Base-by-base conservation (phyloP, 2,329 filamentous ascomycete genomes). In the Bertia moriformis region DNA sequence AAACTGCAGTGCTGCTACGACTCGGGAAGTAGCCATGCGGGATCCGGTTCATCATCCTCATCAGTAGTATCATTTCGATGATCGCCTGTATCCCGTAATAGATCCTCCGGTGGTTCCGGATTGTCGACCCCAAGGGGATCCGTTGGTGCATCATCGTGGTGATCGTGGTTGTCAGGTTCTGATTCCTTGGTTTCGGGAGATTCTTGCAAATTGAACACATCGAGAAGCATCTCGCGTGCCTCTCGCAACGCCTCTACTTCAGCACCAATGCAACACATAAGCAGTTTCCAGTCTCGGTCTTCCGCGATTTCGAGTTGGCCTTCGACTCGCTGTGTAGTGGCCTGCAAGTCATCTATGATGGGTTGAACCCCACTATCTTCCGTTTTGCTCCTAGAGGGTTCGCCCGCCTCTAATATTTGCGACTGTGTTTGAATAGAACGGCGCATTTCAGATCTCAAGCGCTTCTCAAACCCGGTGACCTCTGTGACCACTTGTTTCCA, bases 221-320 rank as follows among this genome's bases (percentile, higher is more conserved):
- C 10, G 17, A 35, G 32, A 35, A 35, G 32, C 10, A 35, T 10
- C 7, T 17, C 15, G 7, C 15, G 10, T 17, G 32, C 32, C 15
- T 35, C 32, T 7, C 15, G 15, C 10, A 35, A 15, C 15, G 75
- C 72, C 44, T 75, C 71, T 2, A 78, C 54, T 49, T 80, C 75
- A 1, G 75, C 71, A 3, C 71, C 71, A 42, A 79, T 71, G 39
- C 72, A 73, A 41, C 69, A 74, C 18, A 77, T 65, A 19, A 80
- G 60, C 15, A 79, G 53, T 39, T 68, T 77, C 75, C 75, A 80
- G 38, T 65, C 61, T 37, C 62, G 63, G 4, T 60, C 57, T 39
- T 72, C 64, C 1, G 73, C 71, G 14, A 65, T 46, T 13, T 65
- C 57, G 39, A 72, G 49, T 41, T 69, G 63, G 2, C 55, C 52